Evolutionary conservation across 768 basidiomycete species (phyloP).

Genomic region (Rhizopogon vesiculosus): DNA sequence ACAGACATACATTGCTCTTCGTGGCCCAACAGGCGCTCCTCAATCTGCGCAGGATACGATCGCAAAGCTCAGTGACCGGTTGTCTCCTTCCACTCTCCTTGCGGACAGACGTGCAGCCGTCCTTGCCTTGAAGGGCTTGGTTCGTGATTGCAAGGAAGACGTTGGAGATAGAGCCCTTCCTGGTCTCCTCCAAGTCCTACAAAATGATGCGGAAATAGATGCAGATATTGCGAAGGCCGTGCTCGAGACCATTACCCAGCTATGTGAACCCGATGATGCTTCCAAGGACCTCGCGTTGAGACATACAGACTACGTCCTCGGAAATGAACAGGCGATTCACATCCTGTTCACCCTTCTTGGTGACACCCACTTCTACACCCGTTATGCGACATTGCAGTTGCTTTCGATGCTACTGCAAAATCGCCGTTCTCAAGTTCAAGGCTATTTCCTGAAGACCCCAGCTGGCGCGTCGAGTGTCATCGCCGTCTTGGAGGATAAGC

Average conservation of each 20-base stretch:
- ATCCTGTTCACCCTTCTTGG: constrained; percentile 72
- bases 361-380: constrained; percentile 77
- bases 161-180: constrained; percentile 76
- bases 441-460: constrained; percentile 85
- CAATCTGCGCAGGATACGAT: constrained; percentile 87
- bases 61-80: constrained; percentile 78
- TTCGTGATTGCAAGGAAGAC: constrained; percentile 86
- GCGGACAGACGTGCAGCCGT: constrained; percentile 93
- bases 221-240: constrained; percentile 89
- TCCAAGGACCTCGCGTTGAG: constrained; percentile 68
- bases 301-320: constrained; percentile 78
- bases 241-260: constrained; percentile 79
- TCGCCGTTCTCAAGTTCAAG: constrained; percentile 76
- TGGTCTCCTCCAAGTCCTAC: constrained; percentile 75
- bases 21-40: constrained; percentile 77
- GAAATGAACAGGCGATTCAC: constrained; percentile 66
- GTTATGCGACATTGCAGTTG: constrained; percentile 80
- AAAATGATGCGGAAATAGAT: constrained; percentile 88
- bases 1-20: constrained; percentile 80
- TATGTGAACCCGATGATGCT: constrained; percentile 77
- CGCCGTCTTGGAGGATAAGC: constrained; percentile 73
- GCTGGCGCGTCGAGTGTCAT: constrained; percentile 73
- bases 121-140: constrained; percentile 88
- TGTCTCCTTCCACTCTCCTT: constrained; percentile 85
- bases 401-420: constrained; percentile 78